These are phyloP conservation scores for Teratosphaeria destructans DNA, from an alignment of 2,329 filamentous ascomycete species.

Conservation along the genomic window DNA sequence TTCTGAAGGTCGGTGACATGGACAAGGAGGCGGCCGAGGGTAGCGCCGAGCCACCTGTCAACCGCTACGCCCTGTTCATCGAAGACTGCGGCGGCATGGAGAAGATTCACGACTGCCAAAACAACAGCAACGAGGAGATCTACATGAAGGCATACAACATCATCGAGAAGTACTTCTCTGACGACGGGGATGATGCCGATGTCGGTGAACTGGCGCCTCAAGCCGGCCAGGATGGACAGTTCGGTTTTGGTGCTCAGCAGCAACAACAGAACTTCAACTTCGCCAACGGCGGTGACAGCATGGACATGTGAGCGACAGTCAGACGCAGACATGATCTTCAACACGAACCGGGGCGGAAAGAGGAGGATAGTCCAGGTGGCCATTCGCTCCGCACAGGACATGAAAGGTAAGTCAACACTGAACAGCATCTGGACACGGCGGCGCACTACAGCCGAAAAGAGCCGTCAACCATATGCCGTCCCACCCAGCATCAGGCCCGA, in stretches of 20 bases:
- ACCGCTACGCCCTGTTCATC: conserved; percentile 95
- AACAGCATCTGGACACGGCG: background rate
- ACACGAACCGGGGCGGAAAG: background rate
- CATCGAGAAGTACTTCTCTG: conserved; percentile 99
- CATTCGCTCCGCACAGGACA: conserved; percentile 1
- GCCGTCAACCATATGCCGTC: background rate
- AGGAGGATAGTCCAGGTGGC: conserved; percentile 1
- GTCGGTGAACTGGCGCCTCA: conserved; percentile 71
- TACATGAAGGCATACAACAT: conserved; percentile 99
- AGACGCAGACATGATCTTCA: background rate
- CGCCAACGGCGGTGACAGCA: conserved; percentile 62
- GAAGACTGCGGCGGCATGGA: conserved; percentile 99
- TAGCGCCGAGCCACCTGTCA: conserved; percentile 64
- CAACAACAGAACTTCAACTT: conserved; percentile 90
- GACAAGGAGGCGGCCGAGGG: conserved; percentile 84
- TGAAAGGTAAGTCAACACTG: conserved; percentile 7
- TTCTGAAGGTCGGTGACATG: conserved; percentile 97
- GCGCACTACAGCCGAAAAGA: background rate
- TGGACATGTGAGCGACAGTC: conserved; percentile 46
- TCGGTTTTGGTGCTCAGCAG: conserved; percentile 64
- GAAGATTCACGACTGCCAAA: conserved; percentile 99
- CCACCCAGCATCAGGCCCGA: conserved; percentile 9
- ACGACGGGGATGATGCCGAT: conserved; percentile 79
- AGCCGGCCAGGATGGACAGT: conserved; percentile 62
- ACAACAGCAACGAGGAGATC: conserved; percentile 99